Evolutionary conservation across 1,284 basidiomycete genomes (phyloP).

Genomic region (Pseudozyma thailandica): DNA sequence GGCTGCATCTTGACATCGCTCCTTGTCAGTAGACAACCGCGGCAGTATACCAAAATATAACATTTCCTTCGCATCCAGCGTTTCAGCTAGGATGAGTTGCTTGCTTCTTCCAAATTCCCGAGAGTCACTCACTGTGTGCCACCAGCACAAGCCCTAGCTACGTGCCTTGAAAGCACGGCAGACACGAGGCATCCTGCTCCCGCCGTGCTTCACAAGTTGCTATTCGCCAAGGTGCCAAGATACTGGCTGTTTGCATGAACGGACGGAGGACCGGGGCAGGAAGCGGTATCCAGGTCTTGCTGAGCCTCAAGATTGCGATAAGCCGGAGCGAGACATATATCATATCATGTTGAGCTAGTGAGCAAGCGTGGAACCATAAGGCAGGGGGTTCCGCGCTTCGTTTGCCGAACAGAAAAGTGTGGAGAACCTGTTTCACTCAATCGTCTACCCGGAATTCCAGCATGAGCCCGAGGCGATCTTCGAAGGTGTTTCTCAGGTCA

Average conservation of each 20-base stretch:
- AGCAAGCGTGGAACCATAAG: neutral
- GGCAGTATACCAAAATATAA: too few species aligned
- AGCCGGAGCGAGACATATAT: neutral
- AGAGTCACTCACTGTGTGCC: too few species aligned
- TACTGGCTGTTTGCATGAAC: neutral
- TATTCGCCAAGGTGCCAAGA: too few species aligned
- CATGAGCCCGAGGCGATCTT: neutral
- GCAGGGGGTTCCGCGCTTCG: neutral
- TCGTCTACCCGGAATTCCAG: neutral
- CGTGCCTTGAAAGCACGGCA: too few species aligned
- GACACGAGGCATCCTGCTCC: too few species aligned
- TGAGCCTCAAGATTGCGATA: neutral
- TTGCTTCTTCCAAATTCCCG: too few species aligned
- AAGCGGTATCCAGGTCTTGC: neutral
- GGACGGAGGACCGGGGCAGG: neutral
- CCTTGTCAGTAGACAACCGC: too few species aligned
- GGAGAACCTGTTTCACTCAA: slow-evolving; percentile 1
- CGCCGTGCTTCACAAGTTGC: neutral
- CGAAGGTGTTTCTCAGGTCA: too few species aligned
- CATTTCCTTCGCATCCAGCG: too few species aligned
- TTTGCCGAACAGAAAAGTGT: slow-evolving; percentile 3
- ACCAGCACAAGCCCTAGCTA: too few species aligned
- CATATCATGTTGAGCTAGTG: neutral
- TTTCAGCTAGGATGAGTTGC: too few species aligned
- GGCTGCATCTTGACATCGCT: too few species aligned